A percentile compares a stretch with the other conserved stretches of the same genome.
Evolutionary conservation across 805 yeast species (phyloP).

Genomic region (Suhomyces vadensis): DNA sequence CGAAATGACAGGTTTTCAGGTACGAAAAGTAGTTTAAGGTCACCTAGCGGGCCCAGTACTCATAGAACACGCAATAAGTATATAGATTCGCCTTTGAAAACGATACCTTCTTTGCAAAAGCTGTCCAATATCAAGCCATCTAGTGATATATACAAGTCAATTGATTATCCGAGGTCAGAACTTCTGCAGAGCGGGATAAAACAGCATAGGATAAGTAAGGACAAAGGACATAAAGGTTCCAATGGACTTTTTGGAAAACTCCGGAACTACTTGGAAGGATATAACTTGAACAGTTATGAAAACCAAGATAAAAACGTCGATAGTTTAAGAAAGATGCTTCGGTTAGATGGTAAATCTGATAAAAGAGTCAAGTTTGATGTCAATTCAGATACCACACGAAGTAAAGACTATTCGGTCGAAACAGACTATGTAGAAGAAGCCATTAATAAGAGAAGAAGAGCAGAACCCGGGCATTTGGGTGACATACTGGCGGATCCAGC

Average conservation of each 20-base stretch:
- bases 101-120: background rate
- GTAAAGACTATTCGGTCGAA: background rate
- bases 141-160: background rate
- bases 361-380: background rate
- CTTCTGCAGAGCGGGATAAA: background rate
- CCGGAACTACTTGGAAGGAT: slow-evolving; percentile 14
- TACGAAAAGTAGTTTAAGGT: background rate
- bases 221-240: background rate
- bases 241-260: slow-evolving; percentile 12
- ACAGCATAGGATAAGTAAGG: background rate
- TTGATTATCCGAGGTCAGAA: background rate
- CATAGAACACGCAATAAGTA: background rate
- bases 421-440: background rate
- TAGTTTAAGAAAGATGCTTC: slow-evolving; percentile 10
- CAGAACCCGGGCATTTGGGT: background rate
- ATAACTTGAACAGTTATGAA: slow-evolving; percentile 15
- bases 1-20: background rate
- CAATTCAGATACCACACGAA: too few species aligned
- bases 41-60: background rate
- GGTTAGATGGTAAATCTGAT: background rate
- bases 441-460: background rate
- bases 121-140: background rate
- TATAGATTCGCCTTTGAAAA: background rate
- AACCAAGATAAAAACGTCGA: slow-evolving; percentile 16
- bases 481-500: too few species aligned